Evolutionary conservation across 2,329 filamentous ascomycete genomes (phyloP).

Genomic region (Fusarium decemcellulare): DNA sequence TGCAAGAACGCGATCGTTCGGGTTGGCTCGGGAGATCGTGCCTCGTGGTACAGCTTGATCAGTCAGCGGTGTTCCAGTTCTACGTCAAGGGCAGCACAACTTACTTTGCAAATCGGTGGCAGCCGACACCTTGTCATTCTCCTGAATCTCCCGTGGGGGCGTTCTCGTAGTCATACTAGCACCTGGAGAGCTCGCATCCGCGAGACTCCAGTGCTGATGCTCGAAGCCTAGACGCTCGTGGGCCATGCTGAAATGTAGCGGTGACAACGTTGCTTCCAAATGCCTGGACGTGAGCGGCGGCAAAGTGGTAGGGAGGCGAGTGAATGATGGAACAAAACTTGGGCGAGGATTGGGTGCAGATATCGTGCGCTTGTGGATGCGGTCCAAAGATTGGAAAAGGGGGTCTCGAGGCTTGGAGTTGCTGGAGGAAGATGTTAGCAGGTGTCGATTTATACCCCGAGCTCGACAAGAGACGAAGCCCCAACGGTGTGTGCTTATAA

Average conservation of each 20-base stretch:
- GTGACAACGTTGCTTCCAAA: conserved; percentile 31
- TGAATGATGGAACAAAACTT: conserved; percentile 32
- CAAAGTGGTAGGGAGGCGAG: conserved; percentile 37
- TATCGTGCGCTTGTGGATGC: conserved; percentile 63
- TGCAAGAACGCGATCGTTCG: conserved; percentile 39
- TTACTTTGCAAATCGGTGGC: conserved; percentile 27
- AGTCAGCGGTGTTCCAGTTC: conserved; percentile 10
- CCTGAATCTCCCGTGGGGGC: conserved; percentile 19
- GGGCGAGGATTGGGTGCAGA: conserved; percentile 64
- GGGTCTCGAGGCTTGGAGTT: conserved; percentile 28
- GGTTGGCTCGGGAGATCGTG: conserved; percentile 14
- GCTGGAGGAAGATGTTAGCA: conserved; percentile 25
- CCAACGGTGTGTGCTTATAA: conserved; percentile 1
- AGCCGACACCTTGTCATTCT: conserved; percentile 17
- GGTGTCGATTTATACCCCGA: conserved; percentile 18
- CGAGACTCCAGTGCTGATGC: conserved; percentile 29
- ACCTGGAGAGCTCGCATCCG: conserved; percentile 27
- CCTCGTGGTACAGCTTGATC: conserved; percentile 7
- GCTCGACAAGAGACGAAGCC: conserved; percentile 4
- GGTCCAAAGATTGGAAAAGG: conserved; percentile 42
- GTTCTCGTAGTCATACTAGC: conserved; percentile 24
- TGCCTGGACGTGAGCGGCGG: conserved; percentile 33
- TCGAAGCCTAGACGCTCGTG: conserved; percentile 26
- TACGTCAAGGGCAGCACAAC: neutral
- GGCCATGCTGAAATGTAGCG: conserved; percentile 30